phyloP scores from a whole-genome alignment of 2,329 filamentous ascomycete species.

The Grosmannia huntii region DNA sequence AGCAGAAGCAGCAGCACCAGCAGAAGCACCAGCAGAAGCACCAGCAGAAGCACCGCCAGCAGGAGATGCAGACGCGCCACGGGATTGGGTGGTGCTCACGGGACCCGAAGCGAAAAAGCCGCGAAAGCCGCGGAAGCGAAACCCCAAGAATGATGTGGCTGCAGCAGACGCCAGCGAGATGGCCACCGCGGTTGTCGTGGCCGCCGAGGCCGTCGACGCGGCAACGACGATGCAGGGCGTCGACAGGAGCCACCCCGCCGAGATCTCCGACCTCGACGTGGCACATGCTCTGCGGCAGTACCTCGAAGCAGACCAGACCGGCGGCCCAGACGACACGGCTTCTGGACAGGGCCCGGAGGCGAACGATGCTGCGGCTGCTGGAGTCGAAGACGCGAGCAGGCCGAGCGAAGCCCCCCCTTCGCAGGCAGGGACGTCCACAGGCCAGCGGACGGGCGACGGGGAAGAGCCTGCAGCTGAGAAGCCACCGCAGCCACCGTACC shows the following conservation, averaged over 20 bases:
- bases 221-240: not conserved
- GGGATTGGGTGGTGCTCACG: not conserved
- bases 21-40: not conserved
- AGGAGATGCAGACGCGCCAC: not conserved
- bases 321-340: slow-evolving; percentile 2
- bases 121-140: not conserved
- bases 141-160: not conserved
- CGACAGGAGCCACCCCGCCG: not conserved
- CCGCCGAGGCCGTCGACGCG: not conserved
- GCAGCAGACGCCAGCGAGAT: not conserved
- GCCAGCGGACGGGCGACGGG: not conserved
- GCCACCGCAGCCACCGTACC: slow-evolving; percentile 1
- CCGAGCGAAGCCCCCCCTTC: not conserved
- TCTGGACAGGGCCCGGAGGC: too few relatives aligned
- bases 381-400: not conserved
- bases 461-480: not conserved
- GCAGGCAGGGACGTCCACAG: not conserved
- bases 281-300: slow-evolving; percentile 6
- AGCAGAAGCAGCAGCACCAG: not conserved
- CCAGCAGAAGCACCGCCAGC: not conserved
- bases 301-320: not conserved
- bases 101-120: slow-evolving; percentile 2
- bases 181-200: too few relatives aligned
- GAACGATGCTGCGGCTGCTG: not conserved
- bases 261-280: slow-evolving; percentile 2